Percentiles rank a stretch among this genome's conserved stretches.
Conservation (phyloP, 345 rosid species). For the Eucalyptus cladocalyx region DNA sequence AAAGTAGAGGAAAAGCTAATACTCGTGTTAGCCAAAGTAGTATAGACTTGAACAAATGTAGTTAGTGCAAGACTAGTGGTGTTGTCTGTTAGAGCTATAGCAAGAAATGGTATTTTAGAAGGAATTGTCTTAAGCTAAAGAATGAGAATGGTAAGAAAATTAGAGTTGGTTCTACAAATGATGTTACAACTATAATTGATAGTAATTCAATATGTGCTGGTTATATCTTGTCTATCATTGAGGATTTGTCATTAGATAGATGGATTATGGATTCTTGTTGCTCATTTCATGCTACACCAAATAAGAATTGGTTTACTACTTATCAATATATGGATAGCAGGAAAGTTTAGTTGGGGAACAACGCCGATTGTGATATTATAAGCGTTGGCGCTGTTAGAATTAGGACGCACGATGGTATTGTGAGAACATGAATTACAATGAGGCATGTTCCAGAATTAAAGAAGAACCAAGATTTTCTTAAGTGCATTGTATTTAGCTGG, state of each 20-base stretch:
- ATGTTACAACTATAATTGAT: too few species aligned
- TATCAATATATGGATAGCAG: fast-evolving
- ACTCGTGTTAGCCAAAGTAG: background rate
- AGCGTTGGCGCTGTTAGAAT: background rate
- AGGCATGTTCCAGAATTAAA: background rate
- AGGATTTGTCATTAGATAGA: background rate
- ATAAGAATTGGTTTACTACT: background rate
- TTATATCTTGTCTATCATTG: background rate
- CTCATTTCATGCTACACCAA: background rate
- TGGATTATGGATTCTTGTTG: background rate
- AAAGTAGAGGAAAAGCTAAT: background rate
- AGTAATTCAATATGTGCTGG: too few species aligned
- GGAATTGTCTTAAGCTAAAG: background rate
- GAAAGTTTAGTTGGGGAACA: background rate
- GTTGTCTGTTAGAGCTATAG: background rate
- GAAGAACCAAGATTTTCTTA: background rate
- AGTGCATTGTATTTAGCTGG: background rate
- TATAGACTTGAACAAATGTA: background rate
- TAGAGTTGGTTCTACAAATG: background rate
- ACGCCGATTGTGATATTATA: too few species aligned
- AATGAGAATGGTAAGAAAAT: background rate
- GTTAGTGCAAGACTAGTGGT: background rate
- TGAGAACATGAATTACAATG: too few species aligned
- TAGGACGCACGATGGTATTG: background rate
- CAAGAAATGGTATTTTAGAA: background rate